These are phyloP conservation scores for Verbascum thapsus DNA, from an alignment of 257 asterid species.

Conservation along the genomic window DNA sequence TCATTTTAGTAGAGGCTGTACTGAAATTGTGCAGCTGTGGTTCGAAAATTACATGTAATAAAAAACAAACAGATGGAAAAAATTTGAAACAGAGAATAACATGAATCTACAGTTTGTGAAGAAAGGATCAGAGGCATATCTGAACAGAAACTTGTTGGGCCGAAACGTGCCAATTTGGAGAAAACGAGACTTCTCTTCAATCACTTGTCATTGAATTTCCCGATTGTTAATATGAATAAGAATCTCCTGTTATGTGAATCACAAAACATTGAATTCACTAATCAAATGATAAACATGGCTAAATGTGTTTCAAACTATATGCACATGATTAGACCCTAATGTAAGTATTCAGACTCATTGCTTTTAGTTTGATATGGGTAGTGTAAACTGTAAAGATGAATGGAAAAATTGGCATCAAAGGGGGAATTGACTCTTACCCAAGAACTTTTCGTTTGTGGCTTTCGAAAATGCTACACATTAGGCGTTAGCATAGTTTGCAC, in stretches of 20 bases:
- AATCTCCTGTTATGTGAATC: conserved; percentile 46
- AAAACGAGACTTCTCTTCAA: conserved; percentile 37
- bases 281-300: not conserved
- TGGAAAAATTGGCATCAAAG: conserved; percentile 21
- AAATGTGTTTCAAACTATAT: conserved; percentile 4
- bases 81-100: conserved; percentile 1
- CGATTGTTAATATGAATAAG: conserved; percentile 36
- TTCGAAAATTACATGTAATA: conserved; percentile 29
- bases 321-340: not conserved
- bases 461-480: conserved; percentile 25
- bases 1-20: conserved; percentile 21
- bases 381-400: not conserved
- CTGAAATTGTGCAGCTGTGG: conserved; percentile 40
- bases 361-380: not conserved
- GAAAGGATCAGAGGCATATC: conserved; percentile 37
- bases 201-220: conserved; percentile 40
- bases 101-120: conserved; percentile 35
- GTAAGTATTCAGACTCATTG: not conserved
- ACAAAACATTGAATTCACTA: conserved; percentile 28
- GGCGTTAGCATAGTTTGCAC: conserved; percentile 45
- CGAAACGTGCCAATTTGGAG: conserved; percentile 31
- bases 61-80: conserved; percentile 21
- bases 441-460: conserved; percentile 14
- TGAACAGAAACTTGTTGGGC: conserved; percentile 28
- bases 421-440: conserved; percentile 39